These are phyloP conservation scores for Penicillium digitatum DNA, from an alignment of 2,329 filamentous ascomycete species.

Conservation along the genomic window DNA sequence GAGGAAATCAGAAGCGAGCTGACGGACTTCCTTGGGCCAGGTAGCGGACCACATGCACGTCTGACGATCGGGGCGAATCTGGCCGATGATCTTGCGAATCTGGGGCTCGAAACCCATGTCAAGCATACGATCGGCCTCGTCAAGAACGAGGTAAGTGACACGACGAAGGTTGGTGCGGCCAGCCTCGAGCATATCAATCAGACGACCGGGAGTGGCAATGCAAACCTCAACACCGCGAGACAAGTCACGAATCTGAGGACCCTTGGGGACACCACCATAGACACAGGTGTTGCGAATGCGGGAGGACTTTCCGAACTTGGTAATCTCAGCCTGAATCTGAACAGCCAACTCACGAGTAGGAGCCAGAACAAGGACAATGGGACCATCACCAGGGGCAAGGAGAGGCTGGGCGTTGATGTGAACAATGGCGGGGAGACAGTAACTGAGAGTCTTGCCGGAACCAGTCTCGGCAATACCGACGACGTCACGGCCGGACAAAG, in stretches of 20 bases:
- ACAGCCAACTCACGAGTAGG: conserved; percentile 97
- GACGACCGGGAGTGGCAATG: conserved; percentile 94
- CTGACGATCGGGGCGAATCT: conserved; percentile 97
- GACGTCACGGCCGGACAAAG: conserved; percentile 93
- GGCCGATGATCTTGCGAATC: conserved; percentile 96
- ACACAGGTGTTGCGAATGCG: conserved; percentile 98
- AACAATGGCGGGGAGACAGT: conserved; percentile 95
- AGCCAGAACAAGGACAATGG: conserved; percentile 92
- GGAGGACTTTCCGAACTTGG: conserved; percentile 96
- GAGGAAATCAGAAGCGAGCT: conserved; percentile 84
- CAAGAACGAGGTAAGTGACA: conserved; percentile 95
- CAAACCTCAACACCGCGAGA: conserved; percentile 94
- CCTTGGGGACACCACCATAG: conserved; percentile 98
- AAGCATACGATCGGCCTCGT: conserved; percentile 98
- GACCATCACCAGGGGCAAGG: conserved; percentile 88
- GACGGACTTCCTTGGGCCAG: conserved; percentile 97
- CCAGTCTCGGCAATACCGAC: conserved; percentile 99
- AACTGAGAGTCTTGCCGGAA: conserved; percentile 97
- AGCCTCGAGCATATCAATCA: conserved; percentile 97
- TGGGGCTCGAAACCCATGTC: conserved; percentile 99
- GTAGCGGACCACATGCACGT: conserved; percentile 99
- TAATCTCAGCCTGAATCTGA: conserved; percentile 97
- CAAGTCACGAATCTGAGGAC: conserved; percentile 92
- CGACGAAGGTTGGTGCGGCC: conserved; percentile 97
- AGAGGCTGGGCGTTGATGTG: conserved; percentile 99